A percentile compares a stretch with the other conserved stretches of the same genome.
These are phyloP conservation scores for Lactarius quietus DNA, from an alignment of 768 basidiomycete genomes.

Conservation along the genomic window DNA sequence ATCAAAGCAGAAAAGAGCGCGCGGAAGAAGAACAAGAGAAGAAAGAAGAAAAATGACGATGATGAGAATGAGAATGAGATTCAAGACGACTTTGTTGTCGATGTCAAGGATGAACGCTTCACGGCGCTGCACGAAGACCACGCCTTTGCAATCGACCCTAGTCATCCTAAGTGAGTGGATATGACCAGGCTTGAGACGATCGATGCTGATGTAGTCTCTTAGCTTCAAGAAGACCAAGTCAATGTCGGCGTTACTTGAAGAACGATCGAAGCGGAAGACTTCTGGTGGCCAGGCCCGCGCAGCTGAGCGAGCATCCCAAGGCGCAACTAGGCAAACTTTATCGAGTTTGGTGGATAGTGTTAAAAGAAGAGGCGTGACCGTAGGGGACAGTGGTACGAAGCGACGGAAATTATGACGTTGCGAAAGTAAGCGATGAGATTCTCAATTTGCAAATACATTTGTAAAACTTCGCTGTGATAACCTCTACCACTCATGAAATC, in stretches of 20 bases:
- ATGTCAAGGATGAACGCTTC: slow-evolving; percentile 88
- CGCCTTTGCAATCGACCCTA: slow-evolving; percentile 93
- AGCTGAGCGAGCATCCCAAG: neutral
- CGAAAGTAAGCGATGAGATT: slow-evolving; percentile 8
- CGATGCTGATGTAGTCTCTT: slow-evolving; percentile 13
- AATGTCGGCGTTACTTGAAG: slow-evolving; percentile 83
- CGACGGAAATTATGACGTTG: slow-evolving; percentile 35
- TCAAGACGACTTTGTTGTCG: slow-evolving; percentile 77
- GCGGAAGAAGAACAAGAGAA: slow-evolving; percentile 36
- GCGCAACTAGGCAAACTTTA: slow-evolving; percentile 37
- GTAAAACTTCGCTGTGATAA: neutral
- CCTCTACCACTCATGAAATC: slow-evolving; percentile 50
- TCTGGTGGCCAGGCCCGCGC: slow-evolving; percentile 10
- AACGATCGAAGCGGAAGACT: slow-evolving; percentile 63
- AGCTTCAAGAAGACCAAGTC: slow-evolving; percentile 93
- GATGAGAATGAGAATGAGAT: slow-evolving; percentile 59
- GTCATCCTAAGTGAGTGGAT: slow-evolving; percentile 80
- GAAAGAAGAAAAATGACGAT: slow-evolving; percentile 44
- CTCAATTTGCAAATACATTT: slow-evolving; percentile 5
- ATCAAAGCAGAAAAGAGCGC: slow-evolving; percentile 81
- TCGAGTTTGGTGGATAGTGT: slow-evolving; percentile 78
- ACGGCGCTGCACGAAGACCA: slow-evolving; percentile 84
- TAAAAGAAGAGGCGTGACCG: slow-evolving; percentile 64
- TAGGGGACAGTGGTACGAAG: slow-evolving; percentile 29
- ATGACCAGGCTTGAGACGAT: neutral